A percentile compares a stretch with the other conserved stretches of the same genome.
Evolutionary conservation across 352 stramenopile genomes (phyloP).

Genomic region (Globisporangium nunn): DNA sequence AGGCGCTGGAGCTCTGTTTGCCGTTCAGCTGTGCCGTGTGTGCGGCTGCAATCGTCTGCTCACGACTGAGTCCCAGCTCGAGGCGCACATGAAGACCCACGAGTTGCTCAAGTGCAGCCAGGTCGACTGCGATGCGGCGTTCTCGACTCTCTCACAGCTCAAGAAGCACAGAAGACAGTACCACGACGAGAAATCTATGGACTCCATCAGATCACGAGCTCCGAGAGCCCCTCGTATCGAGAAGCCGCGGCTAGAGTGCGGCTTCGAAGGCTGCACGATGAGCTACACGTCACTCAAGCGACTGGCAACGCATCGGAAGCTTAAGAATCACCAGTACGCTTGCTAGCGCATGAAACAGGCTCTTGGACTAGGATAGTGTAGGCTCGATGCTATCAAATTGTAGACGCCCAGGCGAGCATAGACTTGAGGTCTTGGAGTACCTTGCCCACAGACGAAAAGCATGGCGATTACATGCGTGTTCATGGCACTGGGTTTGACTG

Average conservation of each 20-base stretch:
- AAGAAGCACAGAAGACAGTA: constrained; percentile 21
- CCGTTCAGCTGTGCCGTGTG: constrained; percentile 22
- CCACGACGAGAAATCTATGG: background rate
- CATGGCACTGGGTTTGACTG: no score
- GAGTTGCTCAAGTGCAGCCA: constrained; percentile 18
- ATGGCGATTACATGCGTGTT: no score
- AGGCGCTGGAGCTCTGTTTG: constrained; percentile 8
- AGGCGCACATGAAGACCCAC: constrained; percentile 21
- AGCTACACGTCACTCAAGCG: constrained; percentile 33
- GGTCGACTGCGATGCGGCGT: constrained; percentile 22
- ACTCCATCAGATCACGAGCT: background rate
- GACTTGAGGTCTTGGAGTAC: no score
- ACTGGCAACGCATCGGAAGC: constrained; percentile 24
- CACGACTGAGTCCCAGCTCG: constrained; percentile 15
- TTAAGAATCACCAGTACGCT: constrained; percentile 5
- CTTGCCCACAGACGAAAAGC: no score
- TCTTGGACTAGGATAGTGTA: background rate
- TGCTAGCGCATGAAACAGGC: background rate
- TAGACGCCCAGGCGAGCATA: no score
- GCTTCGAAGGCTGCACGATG: constrained; percentile 23
- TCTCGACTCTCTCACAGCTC: constrained; percentile 17
- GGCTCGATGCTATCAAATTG: no score
- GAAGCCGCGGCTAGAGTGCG: constrained; percentile 19
- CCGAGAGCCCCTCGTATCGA: background rate
- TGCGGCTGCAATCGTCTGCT: constrained; percentile 35